Base-by-base conservation (phyloP, 2,329 filamentous ascomycete species). In the Talaromyces sp. region DNA sequence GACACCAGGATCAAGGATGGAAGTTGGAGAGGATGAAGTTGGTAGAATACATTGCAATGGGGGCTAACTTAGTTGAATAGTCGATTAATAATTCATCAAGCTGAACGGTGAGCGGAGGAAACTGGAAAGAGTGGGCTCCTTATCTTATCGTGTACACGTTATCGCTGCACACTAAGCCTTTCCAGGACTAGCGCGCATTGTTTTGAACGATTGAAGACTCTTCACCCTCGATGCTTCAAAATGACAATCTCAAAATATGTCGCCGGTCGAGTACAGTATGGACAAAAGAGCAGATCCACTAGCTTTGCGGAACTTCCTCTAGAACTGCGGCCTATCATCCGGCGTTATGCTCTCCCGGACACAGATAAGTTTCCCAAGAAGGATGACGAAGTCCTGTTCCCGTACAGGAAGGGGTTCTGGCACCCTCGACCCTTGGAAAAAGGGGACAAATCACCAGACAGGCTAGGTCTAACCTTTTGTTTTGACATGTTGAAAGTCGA, bases 21-120 rank as follows among this genome's bases (percentile, higher is more conserved):
- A 56, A 11, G n/a, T 15, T 22, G n/a, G 17, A 38, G 53, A 56
- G 29, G n/a, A 36, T 38, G 53, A n/a, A 34, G 31, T 22, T 36
- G 53, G 7, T 10, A 10, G 11, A 31, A 56, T 22, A 11, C 53
- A 56, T 56, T 36, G 31, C 19, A 31, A 29, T 29, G n/a, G 45
- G 47, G 29, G 51, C 51, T 34, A 49, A 15, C 17, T 22, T 11
- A 47, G 11, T 25, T 47, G 45, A 47, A 25, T 7, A 25, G 40
- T n/a, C 11, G 51, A 56, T 56, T 56, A 56, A 56, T 56, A 56
- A 56, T 56, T 56, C 53, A 17, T 53, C 49, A 27, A 51, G 47
- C 47, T 51, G 47, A 27, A 47, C 43, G 43, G 13, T 17, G 47
- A 49, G 22, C 49, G 49, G 27, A 53, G 25, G 47, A 49, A 17